These are phyloP conservation scores for Rugonectria rugulosa DNA, from an alignment of 2,329 filamentous ascomycete genomes.

Conservation along the genomic window DNA sequence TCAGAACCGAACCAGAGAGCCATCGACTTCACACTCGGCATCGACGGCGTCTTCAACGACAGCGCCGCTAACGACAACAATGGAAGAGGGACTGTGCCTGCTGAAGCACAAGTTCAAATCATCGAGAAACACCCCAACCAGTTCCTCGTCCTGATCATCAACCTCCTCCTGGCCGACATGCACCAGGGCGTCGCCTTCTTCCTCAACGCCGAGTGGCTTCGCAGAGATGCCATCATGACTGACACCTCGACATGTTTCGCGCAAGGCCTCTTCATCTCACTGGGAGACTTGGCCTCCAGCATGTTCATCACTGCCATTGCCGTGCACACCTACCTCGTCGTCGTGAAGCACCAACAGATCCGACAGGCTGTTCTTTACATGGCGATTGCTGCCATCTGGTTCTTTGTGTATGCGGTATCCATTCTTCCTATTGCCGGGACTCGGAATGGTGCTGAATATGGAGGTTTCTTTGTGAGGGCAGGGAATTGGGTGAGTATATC, in stretches of 20 bases:
- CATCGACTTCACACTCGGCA: slow-evolving; percentile 45
- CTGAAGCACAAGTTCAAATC: slow-evolving; percentile 25
- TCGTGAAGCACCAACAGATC: slow-evolving; percentile 63
- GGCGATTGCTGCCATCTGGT: slow-evolving; percentile 60
- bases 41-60: slow-evolving; percentile 45
- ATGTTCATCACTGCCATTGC: slow-evolving; percentile 73
- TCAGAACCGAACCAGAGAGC: slow-evolving; percentile 31
- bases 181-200: slow-evolving; percentile 71
- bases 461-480: slow-evolving; percentile 68
- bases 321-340: slow-evolving; percentile 69
- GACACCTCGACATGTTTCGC: slow-evolving; percentile 63
- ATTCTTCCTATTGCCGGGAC: slow-evolving; percentile 58
- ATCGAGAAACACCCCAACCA: slow-evolving; percentile 62
- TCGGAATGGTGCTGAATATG: slow-evolving; percentile 48
- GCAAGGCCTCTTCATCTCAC: slow-evolving; percentile 74
- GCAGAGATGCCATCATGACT: slow-evolving; percentile 60
- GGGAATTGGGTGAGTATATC: slow-evolving; percentile 64
- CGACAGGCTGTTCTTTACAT: slow-evolving; percentile 59
- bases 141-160: slow-evolving; percentile 74
- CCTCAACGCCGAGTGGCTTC: slow-evolving; percentile 67
- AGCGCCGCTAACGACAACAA: neutral
- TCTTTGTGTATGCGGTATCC: slow-evolving; percentile 65
- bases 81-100: neutral
- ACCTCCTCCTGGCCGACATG: slow-evolving; percentile 72
- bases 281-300: slow-evolving; percentile 70